Evolutionary conservation across 73 alveolate genomes (phyloP), one percentile per base, ranked within the genome.

Genomic region (Paramecium caudatum): DNA sequence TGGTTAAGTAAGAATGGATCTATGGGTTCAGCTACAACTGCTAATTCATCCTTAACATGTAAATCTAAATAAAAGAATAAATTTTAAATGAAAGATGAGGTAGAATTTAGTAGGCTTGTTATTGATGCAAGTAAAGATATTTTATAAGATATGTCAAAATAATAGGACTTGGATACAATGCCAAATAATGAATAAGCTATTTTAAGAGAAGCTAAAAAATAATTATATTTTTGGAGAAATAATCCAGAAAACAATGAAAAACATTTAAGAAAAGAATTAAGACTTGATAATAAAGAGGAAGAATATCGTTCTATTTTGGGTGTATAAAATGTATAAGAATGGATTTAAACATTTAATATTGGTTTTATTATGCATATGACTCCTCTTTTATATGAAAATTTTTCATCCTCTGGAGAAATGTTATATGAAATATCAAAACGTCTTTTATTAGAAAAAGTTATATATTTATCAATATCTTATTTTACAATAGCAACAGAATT

Each of bases 281-380:
- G 43, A 30, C 37, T 86, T 0, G 61, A 86, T 19, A 61, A 33
- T 5, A 86, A 86, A 25, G 93, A 86, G 27, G 93, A 86, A 21
- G 93, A 86, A 0, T 62, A 70, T 16, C 37, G 93, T 30, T 86
- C 93, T 19, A 61, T 86, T 23, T 25, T 86, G 21, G 93, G 93
- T 1, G 93, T 86, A 12, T 86, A 86, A 43, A 86, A 86, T 43
- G 93, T 70, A 0, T 69, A 47, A 41, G 93, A 86, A 37, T 86
- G 93, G 93, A 86, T 86, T 37, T 36, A 86, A 37, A 63, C 61
- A 4, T 86, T 86, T 46, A 86, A 86, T 43, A 86, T 86, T 19
- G 93, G 93, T n/a, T 63, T 81, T 16, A 86, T 86, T 12, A 86
- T 86, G 93, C 93, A 86, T 27, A 86, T 86, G 93, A 55, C 46